phyloP scores from a whole-genome alignment of 495 filamentous ascomycete species.

The Hypomontagnella submonticulosa region DNA sequence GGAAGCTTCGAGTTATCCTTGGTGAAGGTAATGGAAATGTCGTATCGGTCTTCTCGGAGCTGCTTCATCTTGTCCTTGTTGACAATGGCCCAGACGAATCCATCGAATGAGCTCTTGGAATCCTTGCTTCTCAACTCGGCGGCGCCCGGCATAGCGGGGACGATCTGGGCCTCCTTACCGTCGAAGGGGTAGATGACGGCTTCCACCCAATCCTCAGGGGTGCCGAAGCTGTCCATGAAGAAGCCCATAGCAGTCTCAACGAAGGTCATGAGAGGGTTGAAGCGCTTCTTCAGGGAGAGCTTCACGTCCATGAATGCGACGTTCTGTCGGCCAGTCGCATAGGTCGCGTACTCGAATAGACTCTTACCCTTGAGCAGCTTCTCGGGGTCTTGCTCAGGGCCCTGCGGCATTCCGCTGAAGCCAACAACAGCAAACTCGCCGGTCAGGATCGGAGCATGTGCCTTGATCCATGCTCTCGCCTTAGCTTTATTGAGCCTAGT shows the following conservation, averaged over 20 bases:
- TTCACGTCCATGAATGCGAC: conserved; percentile 89
- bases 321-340: conserved; percentile 94
- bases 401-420: conserved; percentile 64
- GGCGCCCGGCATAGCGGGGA: conserved; percentile 68
- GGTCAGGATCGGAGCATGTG: conserved; percentile 75
- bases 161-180: conserved; percentile 80
- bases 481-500: conserved; percentile 80
- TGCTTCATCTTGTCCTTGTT: conserved; percentile 94
- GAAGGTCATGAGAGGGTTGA: conserved; percentile 81
- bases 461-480: conserved; percentile 81
- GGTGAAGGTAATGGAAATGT: conserved; percentile 89
- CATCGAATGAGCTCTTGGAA: conserved; percentile 82
- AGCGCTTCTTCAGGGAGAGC: conserved; percentile 84
- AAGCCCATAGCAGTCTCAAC: conserved; percentile 75
- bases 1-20: conserved; percentile 92
- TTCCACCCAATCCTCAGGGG: conserved; percentile 76
- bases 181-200: conserved; percentile 88
- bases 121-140: conserved; percentile 65
- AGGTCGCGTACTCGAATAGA: conserved; percentile 83
- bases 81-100: conserved; percentile 93
- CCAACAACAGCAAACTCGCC: conserved; percentile 92
- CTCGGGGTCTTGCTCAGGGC: conserved; percentile 60
- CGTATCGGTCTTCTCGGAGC: conserved; percentile 91
- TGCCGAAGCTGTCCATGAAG: conserved; percentile 78
- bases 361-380: conserved; percentile 82